Evolutionary conservation across 1,139 yeast species (phyloP).

Genomic region (Scheffersomyces parashehatae): DNA sequence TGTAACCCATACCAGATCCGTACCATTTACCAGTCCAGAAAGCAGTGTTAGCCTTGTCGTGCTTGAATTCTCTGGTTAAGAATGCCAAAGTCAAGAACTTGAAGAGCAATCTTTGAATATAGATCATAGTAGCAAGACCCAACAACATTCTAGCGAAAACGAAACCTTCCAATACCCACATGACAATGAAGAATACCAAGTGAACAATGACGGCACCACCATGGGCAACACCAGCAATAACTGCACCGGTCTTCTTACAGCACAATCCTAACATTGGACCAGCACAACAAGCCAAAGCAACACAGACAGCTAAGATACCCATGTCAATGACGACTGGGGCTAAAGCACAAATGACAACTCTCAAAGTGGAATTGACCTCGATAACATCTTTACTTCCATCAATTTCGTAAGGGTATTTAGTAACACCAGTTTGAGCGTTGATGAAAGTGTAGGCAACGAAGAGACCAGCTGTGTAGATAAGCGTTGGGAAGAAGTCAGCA

Average conservation of each 20-base stretch:
- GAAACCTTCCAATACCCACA: conserved; percentile 98
- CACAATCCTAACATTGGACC: conserved; percentile 95
- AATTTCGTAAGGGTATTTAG: conserved; percentile 34
- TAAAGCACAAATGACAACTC: conserved; percentile 84
- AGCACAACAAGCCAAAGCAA: conserved; percentile 90
- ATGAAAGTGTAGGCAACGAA: conserved; percentile 90
- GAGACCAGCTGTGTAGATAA: conserved; percentile 85
- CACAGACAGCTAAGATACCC: conserved; percentile 75
- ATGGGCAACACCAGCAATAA: conserved; percentile 95
- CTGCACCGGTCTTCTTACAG: conserved; percentile 97
- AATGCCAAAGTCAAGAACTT: conserved; percentile 76
- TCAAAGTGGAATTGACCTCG: conserved; percentile 75
- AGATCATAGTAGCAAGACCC: conserved; percentile 82
- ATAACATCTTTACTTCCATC: conserved; percentile 32
- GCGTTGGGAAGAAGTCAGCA: conserved; percentile 85
- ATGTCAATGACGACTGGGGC: conserved; percentile 91
- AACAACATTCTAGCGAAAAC: conserved; percentile 81
- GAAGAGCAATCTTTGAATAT: conserved; percentile 85
- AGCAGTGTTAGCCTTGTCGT: conserved; percentile 94
- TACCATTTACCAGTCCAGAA: conserved; percentile 99
- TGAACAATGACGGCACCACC: conserved; percentile 89
- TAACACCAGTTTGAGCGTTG: conserved; percentile 96
- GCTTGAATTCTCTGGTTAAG: conserved; percentile 96
- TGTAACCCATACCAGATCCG: conserved; percentile 90
- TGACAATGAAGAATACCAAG: conserved; percentile 81